Base-by-base conservation (phyloP, 805 yeast genomes). In the Pichia deserticola region DNA sequence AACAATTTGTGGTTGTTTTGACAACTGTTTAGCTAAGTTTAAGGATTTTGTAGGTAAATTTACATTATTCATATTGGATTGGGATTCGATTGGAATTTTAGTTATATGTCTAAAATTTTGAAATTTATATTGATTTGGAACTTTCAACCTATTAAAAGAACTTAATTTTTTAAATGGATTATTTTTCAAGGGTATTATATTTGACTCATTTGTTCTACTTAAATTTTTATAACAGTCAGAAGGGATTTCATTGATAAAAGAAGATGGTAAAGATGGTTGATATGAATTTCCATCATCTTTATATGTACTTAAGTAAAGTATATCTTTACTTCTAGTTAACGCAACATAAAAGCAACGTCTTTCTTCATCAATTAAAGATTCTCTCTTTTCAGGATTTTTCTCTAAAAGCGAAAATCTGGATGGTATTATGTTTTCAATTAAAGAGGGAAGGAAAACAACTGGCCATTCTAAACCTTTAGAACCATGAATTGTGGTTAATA, bases 381-480 rank as follows among this genome's bases (percentile, higher is more conserved):
- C 50, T 27, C 56, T 60, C 37, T 60, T 57, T 29, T 61, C 54
- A 12, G 46, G 40, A 29, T 61, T 65, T 0, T 59, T 64, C 7
- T 53, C 55, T 35, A 61, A 59, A n/a, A 66, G 54, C 0, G 79
- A 78, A 59, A 74, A 75, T 2, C 64, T 58, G 4, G 83, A 78
- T 0, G 96, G 96, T 11, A 87, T 67, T 12, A 78, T 64, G 1
- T 85, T 84, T 43, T 85, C 87, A 34, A 77, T 71, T 15, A 86
- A 66, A 0, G 87, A 84, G 0, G 95, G 89, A 11, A 88, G 77
- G 60, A 88, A 87, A 0, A 92, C 97, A 12, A 87, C 79, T 0
- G 96, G 92, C 97, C 98, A 92, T 62, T 92, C 99, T 2, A 90
- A 71, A 1, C 99, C 99, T 63, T 92, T 92, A 1, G 97, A 81